Percentiles rank a stretch among this genome's conserved stretches.
Evolutionary conservation across 257 asterid species (phyloP).

Genomic region (Solanum ossicruentum): DNA sequence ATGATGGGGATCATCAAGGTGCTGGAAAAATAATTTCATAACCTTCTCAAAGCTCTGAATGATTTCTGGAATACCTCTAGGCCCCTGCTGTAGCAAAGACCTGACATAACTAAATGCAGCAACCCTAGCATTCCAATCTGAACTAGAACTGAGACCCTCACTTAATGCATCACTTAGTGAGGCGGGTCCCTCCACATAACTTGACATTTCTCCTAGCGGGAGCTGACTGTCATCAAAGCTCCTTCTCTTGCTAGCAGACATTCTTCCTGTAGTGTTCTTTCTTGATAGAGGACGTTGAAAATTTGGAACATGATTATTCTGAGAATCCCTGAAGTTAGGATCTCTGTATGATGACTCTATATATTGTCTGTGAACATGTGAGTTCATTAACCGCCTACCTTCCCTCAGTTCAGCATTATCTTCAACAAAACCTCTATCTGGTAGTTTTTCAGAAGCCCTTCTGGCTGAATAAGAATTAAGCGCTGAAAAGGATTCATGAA

Average conservation of each 20-base stretch:
- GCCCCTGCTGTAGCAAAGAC: constrained; percentile 80
- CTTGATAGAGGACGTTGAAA: constrained; percentile 91
- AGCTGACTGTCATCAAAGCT: constrained; percentile 96
- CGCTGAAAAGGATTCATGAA: constrained; percentile 41
- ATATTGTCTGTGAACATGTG: constrained; percentile 55
- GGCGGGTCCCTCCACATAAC: constrained; percentile 73
- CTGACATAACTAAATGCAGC: constrained; percentile 76
- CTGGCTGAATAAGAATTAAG: constrained; percentile 59
- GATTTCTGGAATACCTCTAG: constrained; percentile 90
- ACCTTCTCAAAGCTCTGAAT: constrained; percentile 94
- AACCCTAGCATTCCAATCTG: constrained; percentile 97
- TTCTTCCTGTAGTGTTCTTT: constrained; percentile 74
- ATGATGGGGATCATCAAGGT: constrained; percentile 99
- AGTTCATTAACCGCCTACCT: constrained; percentile 49
- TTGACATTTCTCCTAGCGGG: constrained; percentile 60
- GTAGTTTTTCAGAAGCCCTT: constrained; percentile 71
- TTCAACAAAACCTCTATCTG: constrained; percentile 51
- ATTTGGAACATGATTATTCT: constrained; percentile 58
- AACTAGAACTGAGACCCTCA: constrained; percentile 86
- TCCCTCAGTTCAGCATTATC: constrained; percentile 69
- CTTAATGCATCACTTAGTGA: constrained; percentile 85
- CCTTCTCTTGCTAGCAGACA: constrained; percentile 81
- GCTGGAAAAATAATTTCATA: constrained; percentile 96
- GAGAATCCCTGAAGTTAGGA: constrained; percentile 60
- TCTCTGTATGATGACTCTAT: constrained; percentile 55